A percentile compares a stretch with the other conserved stretches of the same genome.
Conservation (phyloP, 352 stramenopile species). For the Blastocystis sp. region DNA sequence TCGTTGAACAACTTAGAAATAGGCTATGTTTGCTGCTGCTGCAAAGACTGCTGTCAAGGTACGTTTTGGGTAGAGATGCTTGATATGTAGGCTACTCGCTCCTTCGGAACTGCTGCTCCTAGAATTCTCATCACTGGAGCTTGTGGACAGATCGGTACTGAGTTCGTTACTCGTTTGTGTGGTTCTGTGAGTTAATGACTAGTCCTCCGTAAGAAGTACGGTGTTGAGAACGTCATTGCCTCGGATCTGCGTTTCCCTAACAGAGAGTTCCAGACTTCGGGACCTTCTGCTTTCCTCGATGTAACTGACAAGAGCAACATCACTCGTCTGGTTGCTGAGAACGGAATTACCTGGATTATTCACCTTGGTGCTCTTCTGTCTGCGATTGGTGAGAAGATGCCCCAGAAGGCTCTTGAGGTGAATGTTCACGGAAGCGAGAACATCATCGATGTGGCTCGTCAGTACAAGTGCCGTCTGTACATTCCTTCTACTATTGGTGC, state of each 20-base stretch:
- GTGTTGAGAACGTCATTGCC: conserved; percentile 66
- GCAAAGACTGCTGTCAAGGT: background rate
- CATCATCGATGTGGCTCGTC: conserved; percentile 77
- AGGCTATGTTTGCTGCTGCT: conserved; percentile 56
- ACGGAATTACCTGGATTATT: conserved; percentile 78
- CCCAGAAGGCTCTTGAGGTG: conserved; percentile 74
- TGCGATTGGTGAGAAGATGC: conserved; percentile 80
- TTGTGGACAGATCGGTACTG: conserved; percentile 65
- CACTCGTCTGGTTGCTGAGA: conserved; percentile 71
- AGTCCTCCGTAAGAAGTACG: conserved; percentile 64
- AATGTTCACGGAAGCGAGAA: conserved; percentile 81
- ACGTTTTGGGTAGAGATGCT: background rate
- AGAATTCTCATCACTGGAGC: conserved; percentile 65
- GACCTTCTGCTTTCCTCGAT: conserved; percentile 66
- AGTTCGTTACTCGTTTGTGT: conserved; percentile 63
- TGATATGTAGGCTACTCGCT: background rate
- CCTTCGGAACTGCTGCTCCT: conserved; percentile 3
- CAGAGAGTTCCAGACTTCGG: conserved; percentile 48
- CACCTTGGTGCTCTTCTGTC: conserved; percentile 82
- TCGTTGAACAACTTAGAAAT: background rate
- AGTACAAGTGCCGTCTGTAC: conserved; percentile 79
- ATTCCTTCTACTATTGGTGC: conserved; percentile 81
- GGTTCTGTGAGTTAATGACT: background rate
- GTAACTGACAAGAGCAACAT: conserved; percentile 62
- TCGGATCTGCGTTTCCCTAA: conserved; percentile 63